Base-by-base conservation (phyloP, 2,329 filamentous ascomycete genomes). In the Nemania abortiva region DNA sequence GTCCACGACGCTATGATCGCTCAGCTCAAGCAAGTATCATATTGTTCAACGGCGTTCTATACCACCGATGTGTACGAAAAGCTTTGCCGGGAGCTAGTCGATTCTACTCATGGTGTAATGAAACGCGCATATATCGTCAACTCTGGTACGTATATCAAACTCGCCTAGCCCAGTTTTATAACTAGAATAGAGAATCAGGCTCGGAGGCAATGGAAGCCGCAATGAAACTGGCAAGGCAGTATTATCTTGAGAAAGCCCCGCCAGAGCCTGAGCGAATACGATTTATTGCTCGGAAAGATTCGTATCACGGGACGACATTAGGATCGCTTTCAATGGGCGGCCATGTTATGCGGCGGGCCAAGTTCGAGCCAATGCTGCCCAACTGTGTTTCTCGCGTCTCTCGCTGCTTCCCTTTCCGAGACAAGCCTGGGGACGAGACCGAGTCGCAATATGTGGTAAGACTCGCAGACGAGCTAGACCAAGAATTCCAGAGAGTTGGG, bases 301-400 rank as follows among this genome's bases (percentile, higher is more conserved):
- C 90, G 4, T 95, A 92, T 73, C 92, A 95, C 71, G 92, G 92
- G 9, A 89, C 85, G 3, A 94, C 91, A 0, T 80, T 94, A 0
- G 91, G 91, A 0, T 85, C 91, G 1, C 83, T 94, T 63, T 86
- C 87, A 0, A 82, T 91, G 18, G 86, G 91, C 10, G 90, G 90
- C 10, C 89, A 93, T 76, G 79, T 84, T 3, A 82, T 82, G 5
- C 84, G 92, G 42, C 86, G 89, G 66, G 83, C 84, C 1, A 84
- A 88, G 1, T 94, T 91, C 74, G 86, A 90, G 72, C 86, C 87
- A 1, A 84, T 92, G 66, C 80, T 93, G 13, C 80, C 86, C 24
- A 77, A 81, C 18, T 88, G 88, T 59, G 84, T 89, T 47, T 88
- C 85, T 6, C 85, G 85, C 60, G 88, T 95, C 0, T 90, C 89